Base-by-base conservation (phyloP, 805 yeast genomes). In the Candida insectalens region DNA sequence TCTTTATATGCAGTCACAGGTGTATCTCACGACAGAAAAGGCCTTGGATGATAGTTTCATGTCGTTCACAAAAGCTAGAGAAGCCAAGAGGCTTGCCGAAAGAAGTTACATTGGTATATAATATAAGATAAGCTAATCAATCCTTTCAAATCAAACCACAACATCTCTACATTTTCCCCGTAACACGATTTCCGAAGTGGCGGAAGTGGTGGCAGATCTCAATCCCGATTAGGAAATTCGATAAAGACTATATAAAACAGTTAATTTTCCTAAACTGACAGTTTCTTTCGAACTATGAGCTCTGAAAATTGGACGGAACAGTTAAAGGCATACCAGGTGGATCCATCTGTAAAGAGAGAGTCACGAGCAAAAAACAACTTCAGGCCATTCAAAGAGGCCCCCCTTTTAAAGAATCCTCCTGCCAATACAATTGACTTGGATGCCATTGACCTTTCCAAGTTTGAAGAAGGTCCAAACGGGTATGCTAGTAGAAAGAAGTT, bases 1-100 rank as follows among this genome's bases (percentile, higher is more conserved):
- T 4, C 55, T 82, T 38, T 83, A 75, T 57, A 63, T 75, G 29
- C 92, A 82, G 45, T 78, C 81, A 55, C 87, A 80, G 57, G 75
- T 81, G 2, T 88, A 81, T 38, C 65, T 61, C 29, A 79, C 75
- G 42, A 64, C 49, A 32, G 79, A 73, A 50, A 40, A 57, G 16
- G 41, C 49, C 25, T 35, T 38, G 28, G 54, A 54, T 40, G 51
- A 51, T 30, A 45, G 46, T 7, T 54, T 54, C 36, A 33, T 49
- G 40, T 33, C 49, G 16, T 53, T 41, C 36, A 38, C 57, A 23
- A 51, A 50, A 18, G 32, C 32, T 10, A 30, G 39, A 32, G 15
- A 31, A 23, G 7, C 19, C 14, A 23, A 32, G 20, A 8, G 10
- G 7, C 12, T 12, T 21, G 23, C 23, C n/a, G n/a, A n/a, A n/a